Conservation (phyloP, 2,329 filamentous ascomycete species). For the Coniochaeta prunicola region DNA sequence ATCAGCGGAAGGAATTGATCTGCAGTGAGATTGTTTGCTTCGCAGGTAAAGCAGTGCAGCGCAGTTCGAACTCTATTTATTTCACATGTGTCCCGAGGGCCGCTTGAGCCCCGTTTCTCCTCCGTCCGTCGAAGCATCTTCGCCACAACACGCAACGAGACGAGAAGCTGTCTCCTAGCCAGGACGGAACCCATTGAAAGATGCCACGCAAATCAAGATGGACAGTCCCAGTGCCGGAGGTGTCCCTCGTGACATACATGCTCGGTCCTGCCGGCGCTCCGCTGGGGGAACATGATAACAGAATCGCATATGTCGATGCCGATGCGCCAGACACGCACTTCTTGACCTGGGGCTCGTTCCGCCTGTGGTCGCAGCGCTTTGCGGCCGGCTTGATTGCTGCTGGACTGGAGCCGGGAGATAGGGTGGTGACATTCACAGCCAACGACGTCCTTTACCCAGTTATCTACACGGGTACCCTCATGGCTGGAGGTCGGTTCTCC, state of each 20-base stretch:
- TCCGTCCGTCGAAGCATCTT: too few species aligned
- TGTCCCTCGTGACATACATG: background rate
- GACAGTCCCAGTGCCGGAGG: background rate
- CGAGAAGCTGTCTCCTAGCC: too few species aligned
- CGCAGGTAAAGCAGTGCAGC: too few species aligned
- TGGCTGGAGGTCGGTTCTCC: background rate
- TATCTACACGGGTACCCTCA: background rate
- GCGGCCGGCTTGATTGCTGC: background rate
- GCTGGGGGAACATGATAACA: background rate
- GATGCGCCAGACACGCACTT: background rate
- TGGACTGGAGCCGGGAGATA: background rate
- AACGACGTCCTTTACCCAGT: background rate
- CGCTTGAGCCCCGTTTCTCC: too few species aligned
- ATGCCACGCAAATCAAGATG: background rate
- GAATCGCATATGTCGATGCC: background rate
- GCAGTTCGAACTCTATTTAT: too few species aligned
- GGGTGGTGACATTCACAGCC: background rate
- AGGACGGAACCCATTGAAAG: background rate
- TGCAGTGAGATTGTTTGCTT: too few species aligned
- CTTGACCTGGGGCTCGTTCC: background rate
- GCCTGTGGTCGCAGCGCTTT: background rate
- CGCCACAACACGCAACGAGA: too few species aligned
- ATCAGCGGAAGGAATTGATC: too few species aligned
- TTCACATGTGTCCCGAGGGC: too few species aligned
- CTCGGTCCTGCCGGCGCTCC: background rate